Base-by-base conservation (phyloP, 805 yeast genomes). In the Hanseniaspora vineae region DNA sequence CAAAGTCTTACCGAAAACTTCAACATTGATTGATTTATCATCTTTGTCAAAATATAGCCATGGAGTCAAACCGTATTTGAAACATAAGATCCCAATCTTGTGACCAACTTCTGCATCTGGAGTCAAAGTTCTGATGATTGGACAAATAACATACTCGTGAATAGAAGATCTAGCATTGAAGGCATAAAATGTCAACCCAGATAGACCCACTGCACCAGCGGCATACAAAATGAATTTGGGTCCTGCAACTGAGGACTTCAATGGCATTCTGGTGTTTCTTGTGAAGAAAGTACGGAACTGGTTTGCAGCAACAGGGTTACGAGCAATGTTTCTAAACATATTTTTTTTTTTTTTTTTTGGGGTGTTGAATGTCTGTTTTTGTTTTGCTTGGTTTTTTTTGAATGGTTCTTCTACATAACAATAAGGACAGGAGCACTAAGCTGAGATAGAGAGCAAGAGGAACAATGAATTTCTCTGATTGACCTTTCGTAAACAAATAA, bases 21-120 rank as follows among this genome's bases (percentile, higher is more conserved):
- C 61, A 18, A 81, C 87, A 14, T 73, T 66, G 52, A 85, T 68
- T 3, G 66, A 62, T 13, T 71, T 70, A 50, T 75, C 78, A 49
- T 71, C 76, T 33, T 67, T 62, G 51, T 79, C 84, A 44, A 70
- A 70, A 50, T 71, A 71, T 47, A 82, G 67, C 49, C 71, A 69
- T 32, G 95, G 95, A 10, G 74, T 62, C 5, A 85, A 53, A 0
- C 92, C 92, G 53, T 74, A 68, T 59, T 80, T 82, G 77, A 88
- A 69, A 32, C 75, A 61, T 58, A 73, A 69, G 35, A 90, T 76
- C 8, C 96, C 95, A 32, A 86, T 62, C 46, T 70, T 71, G 61
- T 90, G 97, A 19, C 95, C 92, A 12, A 74, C 68, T 65, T 90
- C 97, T n/a, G 89, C 96, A 60, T 80, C 85, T 35, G 64, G 64